Conservation (phyloP, 805 yeast species). For the Limtongia smithiae region DNA sequence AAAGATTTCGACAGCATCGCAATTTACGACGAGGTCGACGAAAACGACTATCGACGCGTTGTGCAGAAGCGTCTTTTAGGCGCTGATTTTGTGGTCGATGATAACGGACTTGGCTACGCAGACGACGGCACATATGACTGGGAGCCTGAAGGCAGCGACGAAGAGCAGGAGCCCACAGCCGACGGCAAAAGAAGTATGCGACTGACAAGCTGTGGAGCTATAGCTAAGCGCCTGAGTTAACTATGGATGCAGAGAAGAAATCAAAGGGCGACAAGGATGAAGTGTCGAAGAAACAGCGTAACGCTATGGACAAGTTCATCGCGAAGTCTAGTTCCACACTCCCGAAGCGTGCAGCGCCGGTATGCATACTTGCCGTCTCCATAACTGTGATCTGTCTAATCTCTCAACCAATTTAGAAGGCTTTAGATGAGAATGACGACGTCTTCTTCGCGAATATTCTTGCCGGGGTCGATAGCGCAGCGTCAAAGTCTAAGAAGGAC, state of each 20-base stretch:
- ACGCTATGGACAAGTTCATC: conserved; percentile 20
- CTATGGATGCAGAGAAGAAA: conserved; percentile 6
- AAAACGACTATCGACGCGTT: conserved; percentile 67
- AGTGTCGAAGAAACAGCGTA: conserved; percentile 11
- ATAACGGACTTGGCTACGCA: conserved; percentile 88
- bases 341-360: conserved; percentile 7
- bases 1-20: conserved; percentile 48
- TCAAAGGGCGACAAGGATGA: conserved; percentile 5
- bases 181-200: conserved; percentile 9
- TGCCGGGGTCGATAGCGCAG: conserved; percentile 46
- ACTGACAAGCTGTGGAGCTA: background rate
- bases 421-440: conserved; percentile 39
- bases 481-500: conserved; percentile 3
- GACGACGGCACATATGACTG: conserved; percentile 92
- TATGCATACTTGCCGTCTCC: background rate
- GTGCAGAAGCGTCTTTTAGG: conserved; percentile 76
- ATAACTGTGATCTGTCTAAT: background rate
- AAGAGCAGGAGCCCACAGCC: conserved; percentile 33
- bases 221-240: background rate
- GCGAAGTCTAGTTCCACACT: conserved; percentile 5
- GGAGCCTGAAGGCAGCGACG: conserved; percentile 52
- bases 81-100: conserved; percentile 93
- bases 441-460: conserved; percentile 67
- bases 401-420: background rate
- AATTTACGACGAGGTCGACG: conserved; percentile 86